phyloP scores from a whole-genome alignment of 352 stramenopile species.

The Pythium graminicola region DNA sequence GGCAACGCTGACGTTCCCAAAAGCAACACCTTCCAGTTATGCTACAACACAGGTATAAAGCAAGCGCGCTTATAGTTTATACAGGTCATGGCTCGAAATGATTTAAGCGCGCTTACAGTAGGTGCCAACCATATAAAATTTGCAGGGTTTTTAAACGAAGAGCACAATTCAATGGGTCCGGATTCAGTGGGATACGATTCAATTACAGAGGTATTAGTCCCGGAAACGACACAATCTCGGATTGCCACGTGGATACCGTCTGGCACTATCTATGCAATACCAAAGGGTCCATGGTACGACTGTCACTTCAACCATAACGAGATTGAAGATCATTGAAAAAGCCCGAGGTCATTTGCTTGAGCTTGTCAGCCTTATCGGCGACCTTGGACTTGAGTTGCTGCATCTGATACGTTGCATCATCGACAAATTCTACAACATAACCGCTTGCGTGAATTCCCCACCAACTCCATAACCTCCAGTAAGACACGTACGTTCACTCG shows the following conservation, averaged over 20 bases:
- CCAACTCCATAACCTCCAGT: neutral
- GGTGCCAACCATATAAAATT: neutral
- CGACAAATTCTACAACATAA: constrained; percentile 31
- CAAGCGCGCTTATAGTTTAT: constrained; percentile 20
- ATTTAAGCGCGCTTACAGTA: constrained; percentile 1
- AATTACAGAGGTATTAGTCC: constrained; percentile 18
- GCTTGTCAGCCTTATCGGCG: constrained; percentile 72
- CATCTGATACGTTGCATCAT: constrained; percentile 79
- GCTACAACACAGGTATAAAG: constrained; percentile 11
- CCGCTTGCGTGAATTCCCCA: neutral
- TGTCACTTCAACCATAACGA: constrained; percentile 46
- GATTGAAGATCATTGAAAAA: constrained; percentile 85
- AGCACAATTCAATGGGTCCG: neutral
- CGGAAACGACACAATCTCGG: constrained; percentile 18
- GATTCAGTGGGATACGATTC: constrained; percentile 1
- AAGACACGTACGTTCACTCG: constrained; percentile 47
- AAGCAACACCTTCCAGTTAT: constrained; percentile 6
- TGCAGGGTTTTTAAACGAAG: neutral
- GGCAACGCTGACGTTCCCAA: constrained; percentile 11
- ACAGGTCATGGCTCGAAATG: neutral
- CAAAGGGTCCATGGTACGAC: constrained; percentile 14
- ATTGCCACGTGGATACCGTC: constrained; percentile 30
- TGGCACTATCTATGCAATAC: constrained; percentile 10
- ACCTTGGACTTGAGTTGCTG: constrained; percentile 84
- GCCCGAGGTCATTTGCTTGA: constrained; percentile 87